Base-by-base conservation (phyloP, 768 basidiomycete species). In the Auricularia sp. region DNA sequence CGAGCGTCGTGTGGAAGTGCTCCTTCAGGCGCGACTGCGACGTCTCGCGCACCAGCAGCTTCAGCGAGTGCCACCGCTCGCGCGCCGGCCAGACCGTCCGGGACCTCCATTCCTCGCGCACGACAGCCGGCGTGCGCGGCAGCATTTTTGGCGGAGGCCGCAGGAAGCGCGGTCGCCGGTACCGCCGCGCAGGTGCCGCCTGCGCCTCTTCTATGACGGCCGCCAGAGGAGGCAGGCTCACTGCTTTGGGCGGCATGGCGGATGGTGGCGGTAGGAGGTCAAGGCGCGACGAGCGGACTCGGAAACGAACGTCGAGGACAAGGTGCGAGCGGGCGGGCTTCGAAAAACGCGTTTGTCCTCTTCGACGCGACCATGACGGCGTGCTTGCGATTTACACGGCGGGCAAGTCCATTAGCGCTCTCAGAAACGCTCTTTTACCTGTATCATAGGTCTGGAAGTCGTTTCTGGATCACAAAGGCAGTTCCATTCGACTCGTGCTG, bases 1-100 rank as follows among this genome's bases (percentile, higher is more conserved):
- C 84, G 66, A 98, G 81, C 8, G 93, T 87, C 44, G 78, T 77
- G 74, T 90, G 73, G 79, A 97, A 98, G 79, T 98, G 93, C 67
- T 92, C 87, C 63, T 81, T 79, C 63, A 93, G 82, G 51, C 95
- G 86, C 67, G 83, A 87, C 65, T 83, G 80, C 4, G 86, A 84
- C 64, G 85, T 87, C 71, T 91, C 86, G 71, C 87, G 86, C 42
- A 87, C 77, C 70, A 86, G 66, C 67, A 90, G 70, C 65, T 81
- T 79, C 18, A 59, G 14, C 29, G 23, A 33, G 29, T 59, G 56
- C 56, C 56, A 59, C 23, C 56, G 56, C 33, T 59, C 56, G 4
- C 56, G 56, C 56, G 23, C 23, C 29, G 56, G 56, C 56, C 56
- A 59, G 34, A 59, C 18, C 6, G 56, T 59, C 4, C 56, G 18